Conservation (phyloP, 495 filamentous ascomycete genomes). For the Penicillium bovifimosum region DNA sequence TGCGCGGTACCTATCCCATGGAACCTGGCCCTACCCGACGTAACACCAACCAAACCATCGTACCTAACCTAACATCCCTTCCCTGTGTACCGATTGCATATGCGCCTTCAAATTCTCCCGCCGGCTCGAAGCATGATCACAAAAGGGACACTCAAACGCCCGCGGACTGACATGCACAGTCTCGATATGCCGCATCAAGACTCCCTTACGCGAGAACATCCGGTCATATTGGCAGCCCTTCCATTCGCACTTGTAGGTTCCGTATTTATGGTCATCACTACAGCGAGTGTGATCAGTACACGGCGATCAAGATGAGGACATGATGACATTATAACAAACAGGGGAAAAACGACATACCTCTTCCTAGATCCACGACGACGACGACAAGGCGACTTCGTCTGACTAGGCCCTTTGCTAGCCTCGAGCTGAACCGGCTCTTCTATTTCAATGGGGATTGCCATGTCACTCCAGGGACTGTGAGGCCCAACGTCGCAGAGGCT, state of each 20-base stretch:
- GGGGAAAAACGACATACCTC: not conserved
- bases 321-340: not conserved
- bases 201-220: conserved; percentile 3
- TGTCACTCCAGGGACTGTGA: not conserved
- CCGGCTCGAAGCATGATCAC: not conserved
- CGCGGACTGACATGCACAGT: conserved; percentile 1
- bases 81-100: not conserved
- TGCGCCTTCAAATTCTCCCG: conserved; percentile 5
- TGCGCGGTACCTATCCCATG: not conserved
- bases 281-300: not conserved
- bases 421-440: not conserved
- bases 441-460: not conserved
- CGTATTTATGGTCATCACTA: not conserved
- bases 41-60: not conserved
- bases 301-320: not conserved
- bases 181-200: conserved; percentile 3
- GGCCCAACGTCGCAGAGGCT: not conserved
- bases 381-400: not conserved
- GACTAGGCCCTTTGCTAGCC: not conserved
- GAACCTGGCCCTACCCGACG: too few relatives aligned
- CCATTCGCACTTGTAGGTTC: conserved; percentile 1
- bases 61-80: not conserved
- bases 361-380: not conserved
- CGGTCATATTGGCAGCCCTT: conserved; percentile 1
- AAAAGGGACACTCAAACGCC: conserved; percentile 1